Base-by-base conservation (phyloP, 2,329 filamentous ascomycete species). In the Colletotrichum sp. region DNA sequence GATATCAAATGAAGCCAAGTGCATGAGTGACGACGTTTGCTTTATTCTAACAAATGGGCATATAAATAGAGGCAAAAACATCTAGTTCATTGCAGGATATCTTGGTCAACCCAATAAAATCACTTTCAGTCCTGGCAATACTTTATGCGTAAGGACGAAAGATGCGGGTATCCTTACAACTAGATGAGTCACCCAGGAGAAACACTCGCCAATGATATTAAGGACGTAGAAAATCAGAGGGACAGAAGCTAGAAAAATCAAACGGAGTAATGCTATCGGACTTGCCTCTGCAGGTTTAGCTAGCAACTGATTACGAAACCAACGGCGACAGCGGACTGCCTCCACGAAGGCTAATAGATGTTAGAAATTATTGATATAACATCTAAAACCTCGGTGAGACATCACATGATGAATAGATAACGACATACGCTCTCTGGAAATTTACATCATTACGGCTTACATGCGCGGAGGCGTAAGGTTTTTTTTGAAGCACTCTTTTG, bases 301-400 rank as follows among this genome's bases (percentile, higher is more conserved):
- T 43, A 43, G 36, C 36, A n/a, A 18, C 36, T 18, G 36, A n/a
- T 2, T 10, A 18, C 8, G 36, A 43, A 43, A 8, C 36, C 16
- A 43, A n/a, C 16, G 36, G 36, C 36, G 16, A 10, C 36, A 43
- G 16, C 5, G 36, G 16, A 43, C 8, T 18, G 16, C 36, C 16
- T 16, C 8, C 36, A 43, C 16, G 9, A 48, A 48, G 38, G 18
- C 38, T 3, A 48, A 12, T 12, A 10, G 9, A 48, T 48, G 18
- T 12, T n/a, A 18, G 18, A n/a, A 43, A 10, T 43, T 2, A 18
- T n/a, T 12, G 18, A 43, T 9, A n/a, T 6, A 6, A 3, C 18
- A 43, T n/a, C 1, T 3, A 6, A n/a, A n/a, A 43, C 5, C 3
- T 18, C 18, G 38, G 18, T 10, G 38, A 43, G 38, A 1, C 0